These are phyloP conservation scores for Nelumbo lutea DNA, from an alignment of 164 flowering plant genomes.

Conservation along the genomic window DNA sequence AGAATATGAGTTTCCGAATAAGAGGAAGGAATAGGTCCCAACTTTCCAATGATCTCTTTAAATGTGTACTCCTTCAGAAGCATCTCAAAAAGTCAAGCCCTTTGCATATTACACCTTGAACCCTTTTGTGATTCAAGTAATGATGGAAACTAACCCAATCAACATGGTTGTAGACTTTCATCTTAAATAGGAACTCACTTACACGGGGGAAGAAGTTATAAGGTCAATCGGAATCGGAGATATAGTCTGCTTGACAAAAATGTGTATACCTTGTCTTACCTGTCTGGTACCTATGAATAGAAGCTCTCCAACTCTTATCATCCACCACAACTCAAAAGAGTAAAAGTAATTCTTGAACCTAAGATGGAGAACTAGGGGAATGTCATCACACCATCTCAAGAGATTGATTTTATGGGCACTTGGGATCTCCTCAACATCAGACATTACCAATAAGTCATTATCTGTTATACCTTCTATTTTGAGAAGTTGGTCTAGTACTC, in stretches of 20 bases:
- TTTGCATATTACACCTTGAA: constrained; percentile 71
- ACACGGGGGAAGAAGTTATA: constrained; percentile 86
- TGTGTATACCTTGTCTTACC: constrained; percentile 86
- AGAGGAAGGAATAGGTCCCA: constrained; percentile 79
- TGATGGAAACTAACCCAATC: constrained; percentile 78
- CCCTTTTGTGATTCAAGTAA: constrained; percentile 57
- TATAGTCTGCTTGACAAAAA: constrained; percentile 57
- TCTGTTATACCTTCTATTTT: constrained; percentile 75
- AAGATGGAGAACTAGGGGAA: constrained; percentile 72
- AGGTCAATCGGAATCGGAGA: constrained; percentile 92
- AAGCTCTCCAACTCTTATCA: constrained; percentile 84
- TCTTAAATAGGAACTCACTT: constrained; percentile 79
- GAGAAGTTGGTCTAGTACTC: constrained; percentile 70
- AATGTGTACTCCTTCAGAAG: constrained; percentile 90
- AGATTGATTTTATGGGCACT: constrained; percentile 79
- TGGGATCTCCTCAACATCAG: constrained; percentile 94
- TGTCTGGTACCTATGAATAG: constrained; percentile 54
- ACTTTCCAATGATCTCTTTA: constrained; percentile 69
- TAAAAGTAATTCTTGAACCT: constrained; percentile 69
- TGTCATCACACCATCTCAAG: constrained; percentile 85
- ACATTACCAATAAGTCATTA: constrained; percentile 85
- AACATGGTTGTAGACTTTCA: constrained; percentile 87
- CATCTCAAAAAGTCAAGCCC: constrained; percentile 88
- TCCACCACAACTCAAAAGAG: constrained; percentile 70
- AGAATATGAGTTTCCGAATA: constrained; percentile 86